Evolutionary conservation across 345 rosid genomes (phyloP).

Genomic region (Ricinus communis): DNA sequence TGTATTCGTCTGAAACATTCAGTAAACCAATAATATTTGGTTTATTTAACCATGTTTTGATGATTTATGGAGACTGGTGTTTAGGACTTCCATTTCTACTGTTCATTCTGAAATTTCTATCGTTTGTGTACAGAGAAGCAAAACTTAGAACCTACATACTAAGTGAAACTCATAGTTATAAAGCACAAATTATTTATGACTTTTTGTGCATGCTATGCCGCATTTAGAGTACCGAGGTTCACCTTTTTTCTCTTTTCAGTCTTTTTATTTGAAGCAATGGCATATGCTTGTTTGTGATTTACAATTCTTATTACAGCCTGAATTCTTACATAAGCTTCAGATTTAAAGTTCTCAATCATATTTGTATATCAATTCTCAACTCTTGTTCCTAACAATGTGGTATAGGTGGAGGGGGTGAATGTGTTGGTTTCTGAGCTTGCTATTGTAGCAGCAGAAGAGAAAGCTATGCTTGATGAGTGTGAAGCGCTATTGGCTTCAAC

Average conservation of each 20-base stretch:
- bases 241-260: neutral
- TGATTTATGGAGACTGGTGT: neutral
- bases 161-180: neutral
- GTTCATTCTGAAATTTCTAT: neutral
- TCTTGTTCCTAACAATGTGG: neutral
- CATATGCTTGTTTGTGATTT: neutral
- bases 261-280: neutral
- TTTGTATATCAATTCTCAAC: slow-evolving; percentile 9
- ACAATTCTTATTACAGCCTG: neutral
- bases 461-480: slow-evolving; percentile 57
- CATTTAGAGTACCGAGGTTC: neutral
- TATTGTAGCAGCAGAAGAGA: slow-evolving; percentile 49
- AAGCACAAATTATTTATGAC: neutral
- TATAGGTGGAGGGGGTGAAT: slow-evolving; percentile 59
- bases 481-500: slow-evolving; percentile 68
- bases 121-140: neutral
- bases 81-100: neutral
- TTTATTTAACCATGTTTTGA: slow-evolving; percentile 4
- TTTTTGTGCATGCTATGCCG: neutral
- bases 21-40: no score
- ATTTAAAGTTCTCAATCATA: neutral
- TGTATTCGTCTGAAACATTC: neutral
- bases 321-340: neutral
- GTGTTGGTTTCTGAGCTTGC: slow-evolving; percentile 66
- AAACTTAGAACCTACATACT: neutral